phyloP scores from a whole-genome alignment of 1,139 yeast species.

The Yamadazyma songkhlaensis region DNA sequence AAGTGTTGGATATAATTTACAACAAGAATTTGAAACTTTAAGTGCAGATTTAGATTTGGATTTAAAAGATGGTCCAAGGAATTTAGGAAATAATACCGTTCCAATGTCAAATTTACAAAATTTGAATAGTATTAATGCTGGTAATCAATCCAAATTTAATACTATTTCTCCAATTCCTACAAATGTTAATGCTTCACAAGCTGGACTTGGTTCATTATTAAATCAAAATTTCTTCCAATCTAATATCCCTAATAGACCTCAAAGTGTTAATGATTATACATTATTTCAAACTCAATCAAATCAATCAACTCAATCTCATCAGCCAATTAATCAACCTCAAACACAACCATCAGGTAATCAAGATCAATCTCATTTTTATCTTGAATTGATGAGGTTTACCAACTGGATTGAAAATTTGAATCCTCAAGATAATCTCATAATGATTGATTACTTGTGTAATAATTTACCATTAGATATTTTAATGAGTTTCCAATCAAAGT shows the following conservation, averaged over 20 bases:
- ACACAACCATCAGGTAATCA: background rate
- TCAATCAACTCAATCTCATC: background rate
- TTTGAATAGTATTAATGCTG: constrained; percentile 2
- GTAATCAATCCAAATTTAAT: background rate
- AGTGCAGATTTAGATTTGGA: constrained; percentile 49
- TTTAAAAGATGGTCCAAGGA: constrained; percentile 21
- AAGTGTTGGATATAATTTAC: constrained; percentile 45
- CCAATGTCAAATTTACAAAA: background rate
- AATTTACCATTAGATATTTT: constrained; percentile 15
- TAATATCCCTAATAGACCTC: constrained; percentile 41
- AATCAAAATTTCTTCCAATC: constrained; percentile 19
- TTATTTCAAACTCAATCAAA: constrained; percentile 16
- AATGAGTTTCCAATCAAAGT: constrained; percentile 42
- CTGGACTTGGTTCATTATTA: constrained; percentile 18
- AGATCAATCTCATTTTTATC: constrained; percentile 26
- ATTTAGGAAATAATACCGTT: background rate
- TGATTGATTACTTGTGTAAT: constrained; percentile 48
- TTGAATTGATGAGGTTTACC: constrained; percentile 50
- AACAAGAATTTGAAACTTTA: constrained; percentile 46
- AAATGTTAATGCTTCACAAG: constrained; percentile 16
- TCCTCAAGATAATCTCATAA: constrained; percentile 54
- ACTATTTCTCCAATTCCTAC: constrained; percentile 13
- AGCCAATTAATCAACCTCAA: background rate
- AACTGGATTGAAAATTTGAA: constrained; percentile 60
- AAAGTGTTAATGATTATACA: constrained; percentile 42